A percentile compares a stretch with the other conserved stretches of the same genome.
These are phyloP conservation scores for Chaetomium strumarium DNA, from an alignment of 2,329 filamentous ascomycete species.

Conservation along the genomic window DNA sequence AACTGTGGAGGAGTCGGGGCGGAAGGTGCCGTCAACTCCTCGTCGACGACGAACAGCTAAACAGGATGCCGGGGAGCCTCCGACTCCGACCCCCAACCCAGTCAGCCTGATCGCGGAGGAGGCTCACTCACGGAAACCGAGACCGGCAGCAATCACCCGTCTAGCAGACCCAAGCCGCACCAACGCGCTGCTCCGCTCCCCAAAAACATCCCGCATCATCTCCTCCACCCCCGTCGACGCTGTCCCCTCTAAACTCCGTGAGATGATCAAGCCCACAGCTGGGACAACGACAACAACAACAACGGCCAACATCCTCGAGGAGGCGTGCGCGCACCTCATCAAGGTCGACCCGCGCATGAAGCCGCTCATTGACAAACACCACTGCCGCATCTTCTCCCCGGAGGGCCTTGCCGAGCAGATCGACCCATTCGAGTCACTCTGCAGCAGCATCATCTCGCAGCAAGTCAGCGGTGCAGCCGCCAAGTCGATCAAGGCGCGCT, in stretches of 20 bases:
- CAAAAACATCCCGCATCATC: conserved; percentile 59
- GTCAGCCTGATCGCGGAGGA: conserved; percentile 35
- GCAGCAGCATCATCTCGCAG: conserved; percentile 88
- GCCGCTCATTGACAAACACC: conserved; percentile 65
- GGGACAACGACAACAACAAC: conserved; percentile 53
- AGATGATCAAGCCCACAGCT: conserved; percentile 21
- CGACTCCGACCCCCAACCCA: conserved; percentile 44
- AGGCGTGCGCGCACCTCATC: conserved; percentile 70
- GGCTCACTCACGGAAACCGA: conserved; percentile 32
- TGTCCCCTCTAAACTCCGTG: conserved; percentile 35
- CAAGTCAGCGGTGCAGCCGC: conserved; percentile 94
- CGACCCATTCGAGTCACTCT: conserved; percentile 80
- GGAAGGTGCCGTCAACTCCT: conserved; percentile 20
- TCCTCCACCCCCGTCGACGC: conserved; percentile 29
- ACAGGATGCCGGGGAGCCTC: conserved; percentile 33
- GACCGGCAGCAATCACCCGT: conserved; percentile 41
- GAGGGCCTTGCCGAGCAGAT: conserved; percentile 77
- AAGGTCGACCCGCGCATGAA: conserved; percentile 66
- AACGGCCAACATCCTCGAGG: conserved; percentile 66
- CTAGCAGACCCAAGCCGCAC: conserved; percentile 59
- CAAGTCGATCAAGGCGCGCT: conserved; percentile 80
- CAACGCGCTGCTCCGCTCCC: conserved; percentile 67
- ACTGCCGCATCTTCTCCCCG: conserved; percentile 73
- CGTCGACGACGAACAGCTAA: conserved; percentile 22
- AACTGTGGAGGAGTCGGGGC: not conserved